Evolutionary conservation across 2,329 filamentous ascomycete genomes (phyloP).

Genomic region (Colletotrichum orbiculare): DNA sequence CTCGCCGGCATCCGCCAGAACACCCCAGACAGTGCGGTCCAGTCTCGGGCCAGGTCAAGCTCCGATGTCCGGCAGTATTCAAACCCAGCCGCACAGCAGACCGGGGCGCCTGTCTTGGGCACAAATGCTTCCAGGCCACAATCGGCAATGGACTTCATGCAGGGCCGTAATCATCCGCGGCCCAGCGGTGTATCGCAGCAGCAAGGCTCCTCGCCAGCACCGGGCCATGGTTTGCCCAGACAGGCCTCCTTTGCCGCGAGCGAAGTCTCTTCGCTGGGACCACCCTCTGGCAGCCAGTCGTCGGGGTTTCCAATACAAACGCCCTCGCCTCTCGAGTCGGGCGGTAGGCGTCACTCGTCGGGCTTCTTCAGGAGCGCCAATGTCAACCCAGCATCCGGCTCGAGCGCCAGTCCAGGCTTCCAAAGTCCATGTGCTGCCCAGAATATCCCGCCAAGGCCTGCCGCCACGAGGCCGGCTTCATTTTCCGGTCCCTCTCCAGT

Average conservation of each 20-base stretch:
- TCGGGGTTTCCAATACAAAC: constrained; percentile 40
- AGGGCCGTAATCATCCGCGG: neutral
- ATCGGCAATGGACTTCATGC: constrained; percentile 8
- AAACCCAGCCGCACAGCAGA: neutral
- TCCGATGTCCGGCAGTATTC: constrained; percentile 6
- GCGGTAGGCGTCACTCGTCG: constrained; percentile 22
- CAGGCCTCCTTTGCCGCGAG: constrained; percentile 24
- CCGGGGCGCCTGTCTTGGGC: neutral
- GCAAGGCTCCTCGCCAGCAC: neutral
- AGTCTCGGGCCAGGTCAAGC: constrained; percentile 1
- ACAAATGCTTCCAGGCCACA: neutral
- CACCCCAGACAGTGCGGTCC: neutral
- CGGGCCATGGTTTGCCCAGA: neutral
- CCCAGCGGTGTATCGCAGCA: neutral
- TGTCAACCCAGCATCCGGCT: neutral
- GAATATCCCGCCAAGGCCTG: neutral
- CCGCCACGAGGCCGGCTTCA: constrained; percentile 17
- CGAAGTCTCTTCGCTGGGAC: constrained; percentile 43
- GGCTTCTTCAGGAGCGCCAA: constrained; percentile 36
- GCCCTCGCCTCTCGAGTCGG: constrained; percentile 44
- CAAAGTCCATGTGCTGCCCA: constrained; percentile 23
- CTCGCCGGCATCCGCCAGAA: constrained; percentile 1
- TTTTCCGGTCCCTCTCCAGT: constrained; percentile 19
- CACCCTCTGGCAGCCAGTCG: constrained; percentile 42
- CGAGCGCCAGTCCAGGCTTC: neutral